These are phyloP conservation scores for Colletotrichum sp. DNA, from an alignment of 2,329 filamentous ascomycete genomes.

Conservation along the genomic window DNA sequence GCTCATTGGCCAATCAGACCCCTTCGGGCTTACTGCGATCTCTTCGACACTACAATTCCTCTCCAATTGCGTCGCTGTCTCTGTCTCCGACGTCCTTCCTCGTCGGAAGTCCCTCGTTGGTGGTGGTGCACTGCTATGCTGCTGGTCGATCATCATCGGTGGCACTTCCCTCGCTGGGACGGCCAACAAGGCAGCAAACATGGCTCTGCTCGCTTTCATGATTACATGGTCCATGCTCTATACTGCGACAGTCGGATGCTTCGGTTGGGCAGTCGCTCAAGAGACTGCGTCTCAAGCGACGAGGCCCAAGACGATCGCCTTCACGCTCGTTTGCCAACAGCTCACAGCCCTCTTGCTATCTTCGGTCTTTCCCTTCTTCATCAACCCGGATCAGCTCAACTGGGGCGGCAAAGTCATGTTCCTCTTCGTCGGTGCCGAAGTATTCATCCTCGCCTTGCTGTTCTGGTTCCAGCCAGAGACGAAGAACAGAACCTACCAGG, in stretches of 20 bases:
- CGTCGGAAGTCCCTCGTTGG: not conserved
- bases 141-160: not conserved
- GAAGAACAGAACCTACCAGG: constrained; percentile 39
- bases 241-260: constrained; percentile 30
- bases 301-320: constrained; percentile 32
- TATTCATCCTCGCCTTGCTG: constrained; percentile 32
- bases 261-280: constrained; percentile 32
- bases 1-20: constrained; percentile 31
- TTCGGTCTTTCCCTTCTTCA: constrained; percentile 39
- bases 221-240: constrained; percentile 34
- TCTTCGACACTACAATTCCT: constrained; percentile 16
- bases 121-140: not conserved
- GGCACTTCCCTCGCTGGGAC: not conserved
- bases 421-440: constrained; percentile 37
- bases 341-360: constrained; percentile 20
- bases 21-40: constrained; percentile 32
- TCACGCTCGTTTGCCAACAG: constrained; percentile 34
- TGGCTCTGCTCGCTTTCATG: constrained; percentile 30
- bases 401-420: constrained; percentile 43
- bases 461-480: constrained; percentile 42
- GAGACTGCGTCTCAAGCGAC: constrained; percentile 30
- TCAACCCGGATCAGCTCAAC: constrained; percentile 41
- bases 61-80: not conserved
- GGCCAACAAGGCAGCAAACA: constrained; percentile 24
- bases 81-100: not conserved